These are phyloP conservation scores for Trypanosoma platydactyli DNA, from an alignment of 208 protist species.

Conservation along the genomic window DNA sequence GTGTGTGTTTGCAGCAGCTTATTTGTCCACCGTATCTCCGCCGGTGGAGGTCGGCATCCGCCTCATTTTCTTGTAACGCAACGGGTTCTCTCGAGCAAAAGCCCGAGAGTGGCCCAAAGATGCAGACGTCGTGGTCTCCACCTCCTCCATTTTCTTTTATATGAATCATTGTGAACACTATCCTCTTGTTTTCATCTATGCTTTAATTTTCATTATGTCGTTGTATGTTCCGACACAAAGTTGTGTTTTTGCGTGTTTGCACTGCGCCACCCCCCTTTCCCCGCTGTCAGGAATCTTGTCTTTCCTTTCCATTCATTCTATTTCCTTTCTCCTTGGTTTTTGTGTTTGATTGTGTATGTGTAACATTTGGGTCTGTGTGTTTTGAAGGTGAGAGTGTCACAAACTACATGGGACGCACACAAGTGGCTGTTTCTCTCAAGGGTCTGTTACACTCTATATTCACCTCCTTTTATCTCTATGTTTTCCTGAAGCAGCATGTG, in stretches of 20 bases:
- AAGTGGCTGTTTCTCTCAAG: conserved; percentile 5
- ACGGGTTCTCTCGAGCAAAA: too few species aligned
- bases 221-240: too few species aligned
- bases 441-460: conserved; percentile 34
- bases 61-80: too few species aligned
- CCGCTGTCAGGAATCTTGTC: not conserved
- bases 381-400: not conserved
- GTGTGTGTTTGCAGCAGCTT: conserved; percentile 7
- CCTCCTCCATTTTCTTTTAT: too few species aligned
- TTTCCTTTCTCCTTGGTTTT: not conserved
- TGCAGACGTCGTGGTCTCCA: too few species aligned
- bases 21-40: too few species aligned
- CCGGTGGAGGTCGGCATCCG: too few species aligned
- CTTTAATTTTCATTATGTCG: not conserved
- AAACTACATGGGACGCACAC: not conserved
- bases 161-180: not conserved
- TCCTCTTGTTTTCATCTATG: not conserved
- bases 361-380: not conserved
- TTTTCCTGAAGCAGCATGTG: conserved; percentile 24
- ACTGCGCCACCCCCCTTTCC: too few species aligned
- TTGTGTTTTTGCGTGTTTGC: too few species aligned
- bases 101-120: too few species aligned
- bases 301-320: conserved; percentile 2
- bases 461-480: conserved; percentile 32
- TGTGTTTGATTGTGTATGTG: not conserved